Percentiles rank a stretch among this genome's conserved stretches.
Conservation (phyloP, 192 early-diverging fungal species). For the Linnemannia exigua region DNA sequence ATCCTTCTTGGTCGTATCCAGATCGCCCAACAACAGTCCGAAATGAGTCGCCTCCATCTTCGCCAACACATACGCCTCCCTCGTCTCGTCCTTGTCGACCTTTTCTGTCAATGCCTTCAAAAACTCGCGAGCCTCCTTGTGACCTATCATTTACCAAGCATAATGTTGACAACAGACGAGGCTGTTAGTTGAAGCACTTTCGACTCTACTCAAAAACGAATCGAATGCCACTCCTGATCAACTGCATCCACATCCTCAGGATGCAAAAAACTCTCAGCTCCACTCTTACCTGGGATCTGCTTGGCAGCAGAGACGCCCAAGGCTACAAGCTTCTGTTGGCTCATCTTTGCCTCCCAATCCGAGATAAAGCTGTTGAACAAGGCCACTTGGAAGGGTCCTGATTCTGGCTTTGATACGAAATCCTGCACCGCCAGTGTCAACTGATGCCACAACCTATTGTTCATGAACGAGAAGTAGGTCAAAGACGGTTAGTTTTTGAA, state of each 20-base stretch:
- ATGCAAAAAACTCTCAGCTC: background rate
- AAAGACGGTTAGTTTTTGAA: background rate
- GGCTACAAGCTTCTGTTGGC: constrained; percentile 90
- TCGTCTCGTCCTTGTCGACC: constrained; percentile 76
- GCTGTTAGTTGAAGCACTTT: background rate
- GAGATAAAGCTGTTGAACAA: constrained; percentile 93
- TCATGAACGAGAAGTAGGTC: background rate
- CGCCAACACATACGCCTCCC: constrained; percentile 90
- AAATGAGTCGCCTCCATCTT: constrained; percentile 90
- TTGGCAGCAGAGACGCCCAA: constrained; percentile 83
- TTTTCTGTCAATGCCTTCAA: constrained; percentile 77
- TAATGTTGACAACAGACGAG: background rate
- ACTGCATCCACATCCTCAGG: background rate
- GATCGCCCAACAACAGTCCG: constrained; percentile 81
- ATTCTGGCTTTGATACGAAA: constrained; percentile 84
- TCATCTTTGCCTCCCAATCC: constrained; percentile 97
- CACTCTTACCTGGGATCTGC: constrained; percentile 75
- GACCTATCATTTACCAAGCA: constrained; percentile 60
- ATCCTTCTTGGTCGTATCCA: constrained; percentile 85
- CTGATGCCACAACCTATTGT: constrained; percentile 98
- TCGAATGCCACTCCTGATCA: background rate
- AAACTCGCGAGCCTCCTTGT: constrained; percentile 81
- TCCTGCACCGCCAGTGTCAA: constrained; percentile 85
- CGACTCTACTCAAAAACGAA: too few relatives aligned
- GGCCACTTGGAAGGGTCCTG: constrained; percentile 82